Evolutionary conservation across 441 rosid species (phyloP).

Genomic region (Populus hybrid): DNA sequence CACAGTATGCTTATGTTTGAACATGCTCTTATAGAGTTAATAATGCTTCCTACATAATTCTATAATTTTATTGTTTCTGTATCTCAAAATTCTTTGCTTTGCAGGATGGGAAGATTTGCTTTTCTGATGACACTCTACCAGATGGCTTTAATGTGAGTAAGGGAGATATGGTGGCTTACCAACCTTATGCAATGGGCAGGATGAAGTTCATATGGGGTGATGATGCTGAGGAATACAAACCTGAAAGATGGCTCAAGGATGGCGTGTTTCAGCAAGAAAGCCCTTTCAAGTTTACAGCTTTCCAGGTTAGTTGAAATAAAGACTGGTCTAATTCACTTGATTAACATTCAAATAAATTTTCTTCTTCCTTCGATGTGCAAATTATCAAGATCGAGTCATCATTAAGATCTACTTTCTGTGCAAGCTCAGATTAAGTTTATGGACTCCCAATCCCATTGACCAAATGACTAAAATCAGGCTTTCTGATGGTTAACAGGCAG

Average conservation of each 20-base stretch:
- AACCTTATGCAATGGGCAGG: slow-evolving; percentile 58
- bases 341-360: not conserved
- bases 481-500: slow-evolving; percentile 42
- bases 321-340: not conserved
- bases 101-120: slow-evolving; percentile 49
- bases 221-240: slow-evolving; percentile 49
- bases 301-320: slow-evolving; percentile 34
- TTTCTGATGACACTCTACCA: slow-evolving; percentile 45
- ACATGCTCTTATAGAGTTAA: not conserved
- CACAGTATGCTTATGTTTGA: not conserved
- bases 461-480: not conserved
- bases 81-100: not conserved
- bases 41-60: not conserved
- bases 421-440: not conserved
- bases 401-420: not conserved
- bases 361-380: not conserved
- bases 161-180: slow-evolving; percentile 49
- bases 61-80: not conserved
- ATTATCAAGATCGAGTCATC: not conserved
- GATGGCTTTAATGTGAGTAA: slow-evolving; percentile 45
- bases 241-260: slow-evolving; percentile 53
- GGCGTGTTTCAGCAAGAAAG: slow-evolving; percentile 41
- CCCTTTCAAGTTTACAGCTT: slow-evolving; percentile 58
- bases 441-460: not conserved
- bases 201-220: slow-evolving; percentile 70